Conservation (phyloP, 257 asterid genomes). For the Solanum chaucha region DNA sequence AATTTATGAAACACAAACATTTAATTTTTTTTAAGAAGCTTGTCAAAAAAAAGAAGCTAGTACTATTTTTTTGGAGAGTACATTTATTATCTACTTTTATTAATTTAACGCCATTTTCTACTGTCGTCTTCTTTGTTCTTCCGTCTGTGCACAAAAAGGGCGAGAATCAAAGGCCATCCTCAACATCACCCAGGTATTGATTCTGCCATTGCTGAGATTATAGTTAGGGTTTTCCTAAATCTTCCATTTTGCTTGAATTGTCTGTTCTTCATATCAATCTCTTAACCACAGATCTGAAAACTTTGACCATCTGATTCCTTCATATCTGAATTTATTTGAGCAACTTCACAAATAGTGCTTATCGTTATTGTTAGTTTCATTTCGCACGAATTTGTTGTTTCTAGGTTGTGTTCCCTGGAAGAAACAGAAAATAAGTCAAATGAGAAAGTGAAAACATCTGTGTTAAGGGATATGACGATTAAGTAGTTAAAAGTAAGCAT, state of each 20-base stretch:
- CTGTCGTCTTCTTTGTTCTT: not conserved
- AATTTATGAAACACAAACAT: no score
- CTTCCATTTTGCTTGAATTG: not conserved
- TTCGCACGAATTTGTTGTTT: not conserved
- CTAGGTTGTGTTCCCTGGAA: not conserved
- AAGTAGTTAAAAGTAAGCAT: not conserved
- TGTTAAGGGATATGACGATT: not conserved
- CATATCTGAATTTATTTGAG: not conserved
- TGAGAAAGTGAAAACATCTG: not conserved
- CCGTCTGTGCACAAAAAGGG: not conserved
- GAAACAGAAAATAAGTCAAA: not conserved
- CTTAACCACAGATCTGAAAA: not conserved
- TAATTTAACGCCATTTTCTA: not conserved
- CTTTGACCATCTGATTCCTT: not conserved
- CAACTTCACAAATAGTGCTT: not conserved
- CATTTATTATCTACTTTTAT: not conserved
- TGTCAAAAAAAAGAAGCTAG: not conserved
- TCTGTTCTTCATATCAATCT: not conserved
- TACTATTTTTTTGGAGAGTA: not conserved
- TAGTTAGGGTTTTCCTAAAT: not conserved
- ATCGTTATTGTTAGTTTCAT: not conserved
- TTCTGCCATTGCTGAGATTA: not conserved
- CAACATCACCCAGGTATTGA: not conserved
- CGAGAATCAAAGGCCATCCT: not conserved
- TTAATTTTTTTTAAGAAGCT: not conserved